Percentiles rank a stretch among this genome's conserved stretches.
Evolutionary conservation across 2,329 filamentous ascomycete genomes (phyloP).

Genomic region (Penicillium olsonii): DNA sequence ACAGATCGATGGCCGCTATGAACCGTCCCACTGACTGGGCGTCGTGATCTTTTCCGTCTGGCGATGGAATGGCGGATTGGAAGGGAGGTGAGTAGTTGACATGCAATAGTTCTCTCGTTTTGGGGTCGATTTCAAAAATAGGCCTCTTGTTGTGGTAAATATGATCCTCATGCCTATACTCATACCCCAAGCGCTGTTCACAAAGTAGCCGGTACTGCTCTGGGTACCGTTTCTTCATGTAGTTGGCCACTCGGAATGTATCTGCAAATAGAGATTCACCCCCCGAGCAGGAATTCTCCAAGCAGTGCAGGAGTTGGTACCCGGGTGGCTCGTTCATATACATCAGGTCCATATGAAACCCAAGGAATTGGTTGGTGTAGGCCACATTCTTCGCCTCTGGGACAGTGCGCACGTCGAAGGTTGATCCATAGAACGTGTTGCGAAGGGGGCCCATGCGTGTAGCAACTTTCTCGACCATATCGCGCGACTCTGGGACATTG

Average conservation of each 20-base stretch:
- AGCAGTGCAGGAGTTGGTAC: constrained; percentile 85
- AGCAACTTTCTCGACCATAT: constrained; percentile 68
- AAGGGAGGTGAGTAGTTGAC: constrained; percentile 80
- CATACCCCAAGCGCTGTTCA: constrained; percentile 56
- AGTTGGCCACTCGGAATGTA: constrained; percentile 60
- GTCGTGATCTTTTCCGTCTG: constrained; percentile 8
- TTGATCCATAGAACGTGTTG: constrained; percentile 86
- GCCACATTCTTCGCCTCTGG: constrained; percentile 87
- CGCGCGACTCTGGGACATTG: constrained; percentile 68
- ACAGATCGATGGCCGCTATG: constrained; percentile 55
- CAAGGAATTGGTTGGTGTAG: constrained; percentile 78
- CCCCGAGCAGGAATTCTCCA: constrained; percentile 75
- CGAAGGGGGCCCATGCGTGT: constrained; percentile 74
- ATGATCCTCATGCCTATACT: constrained; percentile 67
- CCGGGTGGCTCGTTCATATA: constrained; percentile 79
- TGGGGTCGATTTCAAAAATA: constrained; percentile 49
- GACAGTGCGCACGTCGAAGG: constrained; percentile 85
- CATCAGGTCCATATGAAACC: constrained; percentile 90
- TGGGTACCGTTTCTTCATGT: constrained; percentile 16
- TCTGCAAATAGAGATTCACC: constrained; percentile 88
- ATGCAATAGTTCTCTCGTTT: constrained; percentile 34
- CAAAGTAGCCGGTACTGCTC: constrained; percentile 41
- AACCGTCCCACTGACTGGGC: not conserved
- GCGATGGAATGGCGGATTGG: constrained; percentile 57
- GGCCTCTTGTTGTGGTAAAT: constrained; percentile 62